A percentile compares a stretch with the other conserved stretches of the same genome.
Conservation (phyloP, 2,329 filamentous ascomycete genomes). For the Paracoccidioides lutzii region DNA sequence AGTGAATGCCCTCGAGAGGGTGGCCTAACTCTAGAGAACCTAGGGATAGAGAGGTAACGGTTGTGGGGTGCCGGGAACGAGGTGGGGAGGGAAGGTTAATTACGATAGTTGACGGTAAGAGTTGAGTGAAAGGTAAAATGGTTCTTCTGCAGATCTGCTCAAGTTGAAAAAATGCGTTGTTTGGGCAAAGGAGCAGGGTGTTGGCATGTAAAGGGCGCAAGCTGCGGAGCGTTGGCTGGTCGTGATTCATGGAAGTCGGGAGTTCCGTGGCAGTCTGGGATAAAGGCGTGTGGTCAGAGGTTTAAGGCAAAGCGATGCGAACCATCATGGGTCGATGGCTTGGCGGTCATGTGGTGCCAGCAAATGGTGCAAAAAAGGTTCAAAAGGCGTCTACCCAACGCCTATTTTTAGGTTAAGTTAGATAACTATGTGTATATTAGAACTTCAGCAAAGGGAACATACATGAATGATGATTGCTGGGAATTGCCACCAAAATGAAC, state of each 20-base stretch:
- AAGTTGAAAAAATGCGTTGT: not conserved
- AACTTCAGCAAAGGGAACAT: no score
- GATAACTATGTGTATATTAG: no score
- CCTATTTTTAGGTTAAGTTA: no score
- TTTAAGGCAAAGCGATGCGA: not conserved
- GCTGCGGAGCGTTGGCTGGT: not conserved
- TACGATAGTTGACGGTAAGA: not conserved
- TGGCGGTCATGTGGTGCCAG: no score
- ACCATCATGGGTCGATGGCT: no score
- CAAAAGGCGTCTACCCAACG: no score
- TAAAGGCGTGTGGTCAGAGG: not conserved
- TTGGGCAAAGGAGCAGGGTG: not conserved
- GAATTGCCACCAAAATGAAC: no score
- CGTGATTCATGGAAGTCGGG: not conserved
- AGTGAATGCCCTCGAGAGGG: not conserved
- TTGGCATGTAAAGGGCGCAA: not conserved
- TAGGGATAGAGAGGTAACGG: not conserved
- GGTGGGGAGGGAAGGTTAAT: not conserved
- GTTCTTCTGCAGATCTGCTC: not conserved
- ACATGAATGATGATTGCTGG: no score
- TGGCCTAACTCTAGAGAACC: not conserved
- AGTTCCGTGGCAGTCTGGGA: not conserved
- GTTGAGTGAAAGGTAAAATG: not conserved
- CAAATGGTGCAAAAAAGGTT: no score
- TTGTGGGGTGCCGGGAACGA: not conserved